Percentiles rank a stretch among this genome's conserved stretches.
Conservation (phyloP, 2,329 filamentous ascomycete genomes). For the Decorospora gaudefroyi region DNA sequence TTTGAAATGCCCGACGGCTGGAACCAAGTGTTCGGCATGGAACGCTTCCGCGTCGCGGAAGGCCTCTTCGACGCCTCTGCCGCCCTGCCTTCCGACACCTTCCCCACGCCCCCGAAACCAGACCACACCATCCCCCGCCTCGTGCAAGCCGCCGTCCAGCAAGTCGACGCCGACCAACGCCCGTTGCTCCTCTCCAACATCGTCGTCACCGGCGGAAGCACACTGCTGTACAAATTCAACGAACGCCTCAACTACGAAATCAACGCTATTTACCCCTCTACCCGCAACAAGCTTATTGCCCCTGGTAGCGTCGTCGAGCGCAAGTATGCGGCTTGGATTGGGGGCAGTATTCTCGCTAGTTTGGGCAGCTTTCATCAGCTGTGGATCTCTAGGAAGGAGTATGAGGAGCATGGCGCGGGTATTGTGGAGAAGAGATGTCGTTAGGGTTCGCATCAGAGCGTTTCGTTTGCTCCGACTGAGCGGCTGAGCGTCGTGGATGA, state of each 20-base stretch:
- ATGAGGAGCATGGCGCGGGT: slow-evolving; percentile 87
- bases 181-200: slow-evolving; percentile 84
- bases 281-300: slow-evolving; percentile 85
- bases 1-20: slow-evolving; percentile 98
- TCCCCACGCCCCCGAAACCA: slow-evolving; percentile 64
- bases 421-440: slow-evolving; percentile 98
- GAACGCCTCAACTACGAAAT: slow-evolving; percentile 88
- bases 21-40: slow-evolving; percentile 91
- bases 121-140: slow-evolving; percentile 82
- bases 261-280: slow-evolving; percentile 77
- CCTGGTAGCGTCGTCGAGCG: slow-evolving; percentile 85
- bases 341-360: slow-evolving; percentile 92
- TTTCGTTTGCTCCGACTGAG: no score
- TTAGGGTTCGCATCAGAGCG: slow-evolving; percentile 49
- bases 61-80: slow-evolving; percentile 87
- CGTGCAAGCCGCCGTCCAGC: slow-evolving; percentile 74
- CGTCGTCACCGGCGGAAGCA: slow-evolving; percentile 87
- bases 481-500: no score
- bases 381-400: slow-evolving; percentile 98
- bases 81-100: slow-evolving; percentile 61
- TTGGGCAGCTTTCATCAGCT: slow-evolving; percentile 98
- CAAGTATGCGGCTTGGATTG: slow-evolving; percentile 93
- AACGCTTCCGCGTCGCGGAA: slow-evolving; percentile 84
- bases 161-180: slow-evolving; percentile 86
- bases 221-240: slow-evolving; percentile 86